These are phyloP conservation scores for Phialophora tarda DNA, from an alignment of 2,329 filamentous ascomycete species.

Conservation along the genomic window DNA sequence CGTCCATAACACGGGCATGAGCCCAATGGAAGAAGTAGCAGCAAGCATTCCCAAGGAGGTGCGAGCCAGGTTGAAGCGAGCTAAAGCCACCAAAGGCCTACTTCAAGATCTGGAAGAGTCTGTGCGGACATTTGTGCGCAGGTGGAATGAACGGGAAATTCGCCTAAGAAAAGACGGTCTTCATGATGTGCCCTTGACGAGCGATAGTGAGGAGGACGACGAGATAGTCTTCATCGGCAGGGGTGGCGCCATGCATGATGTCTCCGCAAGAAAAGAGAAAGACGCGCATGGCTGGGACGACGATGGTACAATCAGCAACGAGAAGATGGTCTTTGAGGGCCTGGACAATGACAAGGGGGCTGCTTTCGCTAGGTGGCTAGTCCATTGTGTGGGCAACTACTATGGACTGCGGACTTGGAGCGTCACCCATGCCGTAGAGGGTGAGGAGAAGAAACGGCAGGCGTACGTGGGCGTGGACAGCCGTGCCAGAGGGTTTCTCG, in stretches of 20 bases:
- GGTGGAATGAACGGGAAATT: slow-evolving; percentile 62
- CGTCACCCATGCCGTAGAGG: slow-evolving; percentile 49
- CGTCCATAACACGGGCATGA: slow-evolving; percentile 43
- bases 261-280: slow-evolving; percentile 58
- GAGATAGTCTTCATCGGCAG: slow-evolving; percentile 89
- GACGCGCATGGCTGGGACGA: slow-evolving; percentile 44
- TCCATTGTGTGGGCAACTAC: slow-evolving; percentile 89
- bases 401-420: slow-evolving; percentile 88
- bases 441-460: slow-evolving; percentile 51
- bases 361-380: slow-evolving; percentile 90
- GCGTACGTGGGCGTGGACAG: slow-evolving; percentile 76
- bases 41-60: slow-evolving; percentile 76
- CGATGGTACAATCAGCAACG: slow-evolving; percentile 53
- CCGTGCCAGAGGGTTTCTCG: slow-evolving; percentile 50
- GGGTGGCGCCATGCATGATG: slow-evolving; percentile 67
- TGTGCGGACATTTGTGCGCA: slow-evolving; percentile 73
- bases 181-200: slow-evolving; percentile 50
- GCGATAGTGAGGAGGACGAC: slow-evolving; percentile 66
- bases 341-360: slow-evolving; percentile 75
- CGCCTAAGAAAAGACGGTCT: slow-evolving; percentile 53
- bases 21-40: slow-evolving; percentile 43
- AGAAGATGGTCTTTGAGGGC: slow-evolving; percentile 79
- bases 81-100: slow-evolving; percentile 76
- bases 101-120: slow-evolving; percentile 85
- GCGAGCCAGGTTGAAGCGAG: slow-evolving; percentile 77